Conservation (phyloP, 2,329 filamentous ascomycete genomes). For the Tolypocladium album region DNA sequence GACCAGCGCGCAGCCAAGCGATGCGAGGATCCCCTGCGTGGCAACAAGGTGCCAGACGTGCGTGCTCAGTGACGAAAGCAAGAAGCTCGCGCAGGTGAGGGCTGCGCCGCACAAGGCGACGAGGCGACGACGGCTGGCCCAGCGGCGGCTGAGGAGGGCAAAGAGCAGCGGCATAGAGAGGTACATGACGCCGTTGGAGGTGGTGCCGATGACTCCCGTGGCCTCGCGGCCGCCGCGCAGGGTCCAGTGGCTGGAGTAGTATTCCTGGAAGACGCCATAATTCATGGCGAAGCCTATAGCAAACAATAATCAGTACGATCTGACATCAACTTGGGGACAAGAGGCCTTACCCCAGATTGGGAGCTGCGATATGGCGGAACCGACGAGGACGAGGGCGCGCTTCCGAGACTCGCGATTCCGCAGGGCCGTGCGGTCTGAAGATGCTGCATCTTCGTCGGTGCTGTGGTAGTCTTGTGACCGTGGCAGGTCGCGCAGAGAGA, state of each 20-base stretch:
- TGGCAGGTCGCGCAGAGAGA: neutral
- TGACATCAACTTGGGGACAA: too few relatives aligned
- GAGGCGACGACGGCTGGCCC: neutral
- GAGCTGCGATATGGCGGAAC: neutral
- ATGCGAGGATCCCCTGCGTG: neutral
- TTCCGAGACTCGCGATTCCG: neutral
- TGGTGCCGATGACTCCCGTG: neutral
- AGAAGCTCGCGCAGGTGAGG: neutral
- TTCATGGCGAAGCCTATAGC: neutral
- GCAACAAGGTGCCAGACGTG: neutral
- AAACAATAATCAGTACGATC: neutral
- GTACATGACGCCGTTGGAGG: neutral
- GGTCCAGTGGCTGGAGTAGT: neutral
- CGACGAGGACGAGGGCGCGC: neutral
- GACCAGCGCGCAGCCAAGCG: neutral
- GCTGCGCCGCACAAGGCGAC: neutral
- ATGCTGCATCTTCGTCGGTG: neutral
- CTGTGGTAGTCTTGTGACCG: neutral
- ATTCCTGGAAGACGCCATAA: neutral
- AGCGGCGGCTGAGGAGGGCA: neutral
- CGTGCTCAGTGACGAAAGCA: neutral
- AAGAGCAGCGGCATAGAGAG: neutral
- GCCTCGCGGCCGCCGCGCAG: neutral
- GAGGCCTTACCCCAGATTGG: neutral
- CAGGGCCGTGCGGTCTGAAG: neutral